Evolutionary conservation across 164 flowering plant species (phyloP), one percentile per base, ranked within the genome.

Genomic region (Dillenia turbinata): DNA sequence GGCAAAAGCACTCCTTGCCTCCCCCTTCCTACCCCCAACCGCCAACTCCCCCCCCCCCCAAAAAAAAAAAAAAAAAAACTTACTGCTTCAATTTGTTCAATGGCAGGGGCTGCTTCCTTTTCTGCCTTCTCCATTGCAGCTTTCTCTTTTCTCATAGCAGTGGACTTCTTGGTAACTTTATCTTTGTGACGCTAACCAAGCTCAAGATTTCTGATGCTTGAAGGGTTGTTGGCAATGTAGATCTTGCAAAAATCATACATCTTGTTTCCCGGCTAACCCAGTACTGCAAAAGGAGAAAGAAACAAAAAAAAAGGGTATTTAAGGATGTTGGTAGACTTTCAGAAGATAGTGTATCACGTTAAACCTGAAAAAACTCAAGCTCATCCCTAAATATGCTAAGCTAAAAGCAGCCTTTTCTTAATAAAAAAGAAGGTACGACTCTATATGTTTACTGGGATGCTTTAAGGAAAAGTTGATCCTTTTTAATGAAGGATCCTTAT

Each of bases 231-330:
- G 59, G 96, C 71, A 75, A 92, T 83, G 69, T 69, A 94, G 54
- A 94, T 91, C 67, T 94, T 94, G 87, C 99, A 94, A 63, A 87
- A 85, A 60, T 94, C 97, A 14, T 97, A 94, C 97, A 96, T 91
- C 70, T 94, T 88, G 70, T 94, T 94, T 1, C 97, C 97, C 76
- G 99, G 66, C 94, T 90, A 19, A 93, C 94, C 96, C 97, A 90
- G 69, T 85, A 92, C 98, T 92, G 86, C 19, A 59, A 59, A 64
- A 64, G 12, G 10, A 56, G 26, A 40, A 22, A 15, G 6, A 26
- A 47, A 12, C 1, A 26, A 6, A 10, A 26, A 12, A 47, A 26
- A 9, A 9, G 10, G 16, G 7, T 50, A 12, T 16, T 12, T 22
- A 44, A 17, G 19, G 45, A 2, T 12, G 11, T 11, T 11, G 15